A percentile compares a stretch with the other conserved stretches of the same genome.
Conservation (phyloP, 257 asterid species). For the Nicotiana benthamiana region DNA sequence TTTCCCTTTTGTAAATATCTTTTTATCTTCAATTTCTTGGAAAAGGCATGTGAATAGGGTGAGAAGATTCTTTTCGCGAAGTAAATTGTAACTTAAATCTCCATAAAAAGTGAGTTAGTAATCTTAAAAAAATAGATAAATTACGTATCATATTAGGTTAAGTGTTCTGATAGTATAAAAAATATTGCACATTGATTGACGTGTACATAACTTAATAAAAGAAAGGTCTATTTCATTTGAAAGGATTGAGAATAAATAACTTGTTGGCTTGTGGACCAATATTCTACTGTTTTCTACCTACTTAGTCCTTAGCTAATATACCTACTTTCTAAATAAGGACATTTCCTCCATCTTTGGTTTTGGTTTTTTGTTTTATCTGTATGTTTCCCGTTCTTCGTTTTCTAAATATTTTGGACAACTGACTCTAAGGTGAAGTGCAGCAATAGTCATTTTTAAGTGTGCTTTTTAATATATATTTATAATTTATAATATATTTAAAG, state of each 20-base stretch:
- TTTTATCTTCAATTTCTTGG: no score
- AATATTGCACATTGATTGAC: no score
- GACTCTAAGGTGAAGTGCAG: no score
- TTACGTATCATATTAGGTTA: no score
- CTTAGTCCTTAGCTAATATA: constrained; percentile 1
- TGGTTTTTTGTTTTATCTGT: neutral
- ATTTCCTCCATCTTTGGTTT: constrained; percentile 17
- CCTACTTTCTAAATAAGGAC: neutral
- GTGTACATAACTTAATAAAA: neutral
- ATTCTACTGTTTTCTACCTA: neutral
- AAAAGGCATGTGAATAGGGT: neutral
- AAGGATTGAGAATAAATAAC: constrained; percentile 1
- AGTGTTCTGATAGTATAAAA: no score
- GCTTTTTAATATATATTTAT: no score
- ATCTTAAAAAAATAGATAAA: no score
- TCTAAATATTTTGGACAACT: neutral
- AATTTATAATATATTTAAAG: no score
- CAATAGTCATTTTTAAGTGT: no score
- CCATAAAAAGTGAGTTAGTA: no score
- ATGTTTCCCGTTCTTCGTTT: neutral
- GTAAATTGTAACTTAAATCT: neutral
- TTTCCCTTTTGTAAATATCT: neutral
- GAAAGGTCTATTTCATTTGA: constrained; percentile 14
- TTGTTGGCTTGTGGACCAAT: constrained; percentile 19
- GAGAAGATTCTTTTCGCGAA: neutral